Percentiles rank a stretch among this genome's conserved stretches.
phyloP scores from a whole-genome alignment of 192 early-diverging fungal species.

The Haplosporangium gracile region DNA sequence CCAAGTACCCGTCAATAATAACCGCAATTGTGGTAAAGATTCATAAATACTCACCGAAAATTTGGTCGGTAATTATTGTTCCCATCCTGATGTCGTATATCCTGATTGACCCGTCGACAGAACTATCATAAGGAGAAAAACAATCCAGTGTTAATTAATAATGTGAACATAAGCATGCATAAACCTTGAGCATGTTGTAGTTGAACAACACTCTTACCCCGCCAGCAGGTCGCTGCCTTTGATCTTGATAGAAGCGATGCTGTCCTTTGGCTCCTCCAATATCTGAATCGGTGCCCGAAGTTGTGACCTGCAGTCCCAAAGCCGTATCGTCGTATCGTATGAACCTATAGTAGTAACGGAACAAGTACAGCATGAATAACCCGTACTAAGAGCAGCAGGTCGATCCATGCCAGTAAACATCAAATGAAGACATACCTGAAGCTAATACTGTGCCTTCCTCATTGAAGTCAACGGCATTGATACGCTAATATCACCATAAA shows the following conservation, averaged over 20 bases:
- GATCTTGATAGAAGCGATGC: constrained; percentile 83
- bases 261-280: constrained; percentile 88
- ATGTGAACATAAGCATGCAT: not conserved
- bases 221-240: constrained; percentile 79
- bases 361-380: not conserved
- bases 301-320: constrained; percentile 85
- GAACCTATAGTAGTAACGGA: constrained; percentile 57
- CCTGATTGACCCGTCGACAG: constrained; percentile 87
- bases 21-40: not conserved
- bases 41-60: constrained; percentile 67
- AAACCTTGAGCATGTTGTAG: not conserved
- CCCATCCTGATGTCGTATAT: constrained; percentile 91
- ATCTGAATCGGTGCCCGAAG: constrained; percentile 82
- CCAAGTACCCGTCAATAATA: too few relatives aligned
- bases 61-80: constrained; percentile 71
- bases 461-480: constrained; percentile 90
- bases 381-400: too few relatives aligned
- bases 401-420: not conserved
- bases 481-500: constrained; percentile 56
- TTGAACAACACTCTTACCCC: constrained; percentile 60
- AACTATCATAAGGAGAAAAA: constrained; percentile 51
- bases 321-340: constrained; percentile 77
- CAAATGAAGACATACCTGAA: constrained; percentile 71
- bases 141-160: not conserved
- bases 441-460: constrained; percentile 80